A percentile compares a stretch with the other conserved stretches of the same genome.
Conservation (phyloP, 345 rosid genomes). For the Citrus trifoliata region DNA sequence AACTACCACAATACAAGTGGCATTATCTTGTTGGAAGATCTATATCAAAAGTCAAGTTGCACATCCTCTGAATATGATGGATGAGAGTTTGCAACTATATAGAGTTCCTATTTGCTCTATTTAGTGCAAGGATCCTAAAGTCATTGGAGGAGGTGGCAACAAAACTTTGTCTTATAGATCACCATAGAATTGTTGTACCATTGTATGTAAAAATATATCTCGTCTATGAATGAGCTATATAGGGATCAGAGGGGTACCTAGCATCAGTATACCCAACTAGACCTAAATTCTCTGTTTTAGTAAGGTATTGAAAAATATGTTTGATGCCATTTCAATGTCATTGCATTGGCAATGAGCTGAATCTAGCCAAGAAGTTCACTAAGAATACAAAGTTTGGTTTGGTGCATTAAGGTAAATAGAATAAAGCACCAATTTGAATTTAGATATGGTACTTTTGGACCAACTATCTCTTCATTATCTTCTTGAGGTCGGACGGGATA, state of each 20-base stretch:
- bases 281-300: neutral
- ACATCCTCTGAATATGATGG: too few relatives aligned
- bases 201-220: neutral
- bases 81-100: too few relatives aligned
- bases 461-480: neutral
- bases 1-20: too few relatives aligned
- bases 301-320: neutral
- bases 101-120: too few relatives aligned
- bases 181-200: neutral
- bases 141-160: neutral
- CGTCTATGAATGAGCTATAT: neutral
- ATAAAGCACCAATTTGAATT: neutral
- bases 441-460: neutral
- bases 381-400: neutral
- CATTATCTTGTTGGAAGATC: too few relatives aligned
- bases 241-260: neutral
- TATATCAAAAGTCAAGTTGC: too few relatives aligned
- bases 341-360: neutral
- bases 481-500: neutral
- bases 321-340: neutral
- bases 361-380: neutral
- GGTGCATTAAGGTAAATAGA: neutral
- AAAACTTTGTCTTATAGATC: neutral
- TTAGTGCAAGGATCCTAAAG: too few relatives aligned
- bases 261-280: neutral